Base-by-base conservation (phyloP, 768 basidiomycete species). In the Candolleomyces eurysporus region DNA sequence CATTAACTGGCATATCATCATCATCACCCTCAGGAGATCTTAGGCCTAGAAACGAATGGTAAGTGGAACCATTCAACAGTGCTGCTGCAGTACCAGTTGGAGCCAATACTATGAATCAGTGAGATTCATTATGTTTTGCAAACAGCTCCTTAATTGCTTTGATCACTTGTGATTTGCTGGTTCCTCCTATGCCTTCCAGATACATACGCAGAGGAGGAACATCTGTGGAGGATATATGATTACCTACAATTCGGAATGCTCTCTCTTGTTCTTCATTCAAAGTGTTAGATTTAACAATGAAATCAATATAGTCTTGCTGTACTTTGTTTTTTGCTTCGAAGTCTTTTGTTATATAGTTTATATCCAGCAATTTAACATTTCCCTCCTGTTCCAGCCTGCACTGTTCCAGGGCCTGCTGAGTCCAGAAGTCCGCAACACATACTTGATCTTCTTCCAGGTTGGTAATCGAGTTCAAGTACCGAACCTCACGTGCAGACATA, bases 21-120 rank as follows among this genome's bases (percentile, higher is more conserved):
- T 46, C 14, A 0, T 32, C 32, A 32, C 32, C 32, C 4, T 32
- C 32, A 5, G 32, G 32, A 32, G 32, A 9, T 9, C 32, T 32
- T 32, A 76, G 65, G 9, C 75, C 69, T 31, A 78, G 63, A 5
- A 71, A 61, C 1, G 66, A 75, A 57, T 78, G 77, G 55, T 74
- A 59, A 5, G 58, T 59, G 5, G 31, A 36, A 4, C 58, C 58
- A 51, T 36, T 21, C 16, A 59, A n/a, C 3, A 59, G 36, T 2
- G 58, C 48, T 14, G 58, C 58, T 3, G 58, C 46, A 3, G 58
- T 40, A 5, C 58, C 58, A 3, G 58, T 59, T 9, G 58, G 58
- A 3, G 46, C 58, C 17, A 51, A 2, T 5, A 59, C 22, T 3
- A 51, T 45, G 16, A 59, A 50, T 5, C 49, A 19, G 39, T 59